A percentile compares a stretch with the other conserved stretches of the same genome.
These are phyloP conservation scores for Lachnellula subtilissima DNA, from an alignment of 2,329 filamentous ascomycete genomes.

Conservation along the genomic window DNA sequence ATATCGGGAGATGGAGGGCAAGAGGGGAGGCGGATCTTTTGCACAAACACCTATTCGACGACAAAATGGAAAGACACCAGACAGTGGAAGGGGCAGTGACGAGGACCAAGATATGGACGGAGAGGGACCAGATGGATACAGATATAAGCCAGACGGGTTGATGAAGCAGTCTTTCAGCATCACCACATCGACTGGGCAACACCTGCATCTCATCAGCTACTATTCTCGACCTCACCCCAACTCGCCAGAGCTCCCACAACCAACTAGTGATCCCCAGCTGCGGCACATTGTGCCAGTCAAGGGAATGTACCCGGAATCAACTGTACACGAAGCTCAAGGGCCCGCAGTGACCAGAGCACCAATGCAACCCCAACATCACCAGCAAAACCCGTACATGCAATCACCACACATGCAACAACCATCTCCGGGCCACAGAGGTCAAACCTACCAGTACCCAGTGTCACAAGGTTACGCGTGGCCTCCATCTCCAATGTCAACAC, in stretches of 20 bases:
- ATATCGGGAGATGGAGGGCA: constrained; percentile 98
- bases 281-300: constrained; percentile 82
- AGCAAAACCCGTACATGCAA: constrained; percentile 38
- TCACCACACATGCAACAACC: constrained; percentile 33
- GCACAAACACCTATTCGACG: constrained; percentile 50
- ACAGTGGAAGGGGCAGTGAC: constrained; percentile 75
- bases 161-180: constrained; percentile 99
- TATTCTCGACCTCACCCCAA: constrained; percentile 77
- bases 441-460: constrained; percentile 35
- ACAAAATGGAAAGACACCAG: constrained; percentile 70
- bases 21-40: constrained; percentile 75
- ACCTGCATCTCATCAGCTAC: constrained; percentile 96
- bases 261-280: constrained; percentile 73
- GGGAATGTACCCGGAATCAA: constrained; percentile 96
- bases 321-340: constrained; percentile 78
- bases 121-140: constrained; percentile 80
- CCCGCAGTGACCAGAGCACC: constrained; percentile 76
- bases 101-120: constrained; percentile 68
- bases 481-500: constrained; percentile 51
- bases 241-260: constrained; percentile 70
- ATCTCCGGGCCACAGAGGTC: constrained; percentile 33
- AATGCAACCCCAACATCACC: constrained; percentile 46
- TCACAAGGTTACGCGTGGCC: constrained; percentile 48
- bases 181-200: constrained; percentile 82
- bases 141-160: constrained; percentile 91